phyloP scores from a whole-genome alignment of 2,329 filamentous ascomycete species.

The Camillea tinctor region DNA sequence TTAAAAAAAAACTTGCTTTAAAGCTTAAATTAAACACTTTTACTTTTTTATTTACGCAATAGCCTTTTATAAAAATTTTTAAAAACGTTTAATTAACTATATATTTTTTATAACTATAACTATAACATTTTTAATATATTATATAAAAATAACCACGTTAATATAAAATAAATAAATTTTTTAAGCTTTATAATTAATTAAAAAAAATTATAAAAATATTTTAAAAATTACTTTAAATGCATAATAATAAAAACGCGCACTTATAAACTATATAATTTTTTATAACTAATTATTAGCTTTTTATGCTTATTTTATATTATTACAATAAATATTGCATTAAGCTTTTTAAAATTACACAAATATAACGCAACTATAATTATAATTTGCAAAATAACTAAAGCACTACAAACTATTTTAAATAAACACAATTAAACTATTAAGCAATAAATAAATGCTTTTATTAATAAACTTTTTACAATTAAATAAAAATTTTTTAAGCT shows the following conservation, averaged over 20 bases:
- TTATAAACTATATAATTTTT: slow-evolving; percentile 1
- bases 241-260: neutral
- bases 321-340: neutral
- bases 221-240: slow-evolving; percentile 1
- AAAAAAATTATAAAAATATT: slow-evolving; percentile 3
- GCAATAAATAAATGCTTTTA: too few species aligned
- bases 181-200: slow-evolving; percentile 1
- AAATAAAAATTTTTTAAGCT: too few species aligned
- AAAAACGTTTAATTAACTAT: slow-evolving; percentile 1
- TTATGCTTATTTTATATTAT: neutral
- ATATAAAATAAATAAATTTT: neutral
- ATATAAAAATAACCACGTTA: slow-evolving; percentile 1
- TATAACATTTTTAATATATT: slow-evolving; percentile 5
- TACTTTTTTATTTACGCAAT: slow-evolving; percentile 4
- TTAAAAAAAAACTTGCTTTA: neutral
- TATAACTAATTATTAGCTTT: too few species aligned
- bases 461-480: too few species aligned
- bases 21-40: neutral
- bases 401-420: too few species aligned
- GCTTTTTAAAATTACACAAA: too few species aligned
- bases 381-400: too few species aligned
- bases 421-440: too few species aligned
- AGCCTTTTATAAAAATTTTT: slow-evolving; percentile 3
- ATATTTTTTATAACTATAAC: slow-evolving; percentile 1
- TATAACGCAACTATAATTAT: too few species aligned